Evolutionary conservation across 176 grass and related monocot species (phyloP).

Genomic region (Alopecurus myosuroides): DNA sequence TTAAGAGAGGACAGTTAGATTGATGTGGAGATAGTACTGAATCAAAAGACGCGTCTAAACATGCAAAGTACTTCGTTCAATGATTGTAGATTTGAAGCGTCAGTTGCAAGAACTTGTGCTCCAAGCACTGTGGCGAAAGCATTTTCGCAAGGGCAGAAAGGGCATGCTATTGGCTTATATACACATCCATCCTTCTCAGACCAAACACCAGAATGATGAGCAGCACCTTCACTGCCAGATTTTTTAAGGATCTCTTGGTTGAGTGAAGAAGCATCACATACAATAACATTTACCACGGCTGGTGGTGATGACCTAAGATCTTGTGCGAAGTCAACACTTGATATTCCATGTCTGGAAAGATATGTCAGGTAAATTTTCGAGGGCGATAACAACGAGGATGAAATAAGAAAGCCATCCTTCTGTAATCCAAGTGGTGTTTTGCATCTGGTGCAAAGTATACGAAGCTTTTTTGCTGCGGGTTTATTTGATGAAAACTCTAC

Average conservation of each 20-base stretch:
- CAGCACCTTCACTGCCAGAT: constrained; percentile 10
- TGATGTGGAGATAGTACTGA: not conserved
- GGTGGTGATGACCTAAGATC: not conserved
- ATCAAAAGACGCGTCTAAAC: not conserved
- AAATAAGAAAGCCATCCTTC: constrained; percentile 52
- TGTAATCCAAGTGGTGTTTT: constrained; percentile 53
- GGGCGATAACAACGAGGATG: constrained; percentile 38
- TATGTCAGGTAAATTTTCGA: constrained; percentile 61
- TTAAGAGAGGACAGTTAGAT: constrained; percentile 10
- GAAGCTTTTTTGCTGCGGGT: constrained; percentile 29
- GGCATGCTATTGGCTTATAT: constrained; percentile 56
- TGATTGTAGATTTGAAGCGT: constrained; percentile 55
- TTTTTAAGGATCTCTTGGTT: constrained; percentile 42
- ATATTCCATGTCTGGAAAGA: constrained; percentile 50
- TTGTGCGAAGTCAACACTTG: not conserved
- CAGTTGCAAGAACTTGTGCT: constrained; percentile 73
- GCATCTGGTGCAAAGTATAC: constrained; percentile 57
- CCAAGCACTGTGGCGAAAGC: constrained; percentile 28
- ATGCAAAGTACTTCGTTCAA: constrained; percentile 53
- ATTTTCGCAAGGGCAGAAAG: constrained; percentile 44
- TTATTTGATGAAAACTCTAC: constrained; percentile 25
- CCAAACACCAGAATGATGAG: constrained; percentile 49
- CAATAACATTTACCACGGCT: constrained; percentile 35
- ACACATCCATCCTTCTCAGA: constrained; percentile 86
- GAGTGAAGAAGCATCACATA: constrained; percentile 57